phyloP scores from a whole-genome alignment of 1,139 yeast genomes.

The Barnettozyma hawaiiensis region DNA sequence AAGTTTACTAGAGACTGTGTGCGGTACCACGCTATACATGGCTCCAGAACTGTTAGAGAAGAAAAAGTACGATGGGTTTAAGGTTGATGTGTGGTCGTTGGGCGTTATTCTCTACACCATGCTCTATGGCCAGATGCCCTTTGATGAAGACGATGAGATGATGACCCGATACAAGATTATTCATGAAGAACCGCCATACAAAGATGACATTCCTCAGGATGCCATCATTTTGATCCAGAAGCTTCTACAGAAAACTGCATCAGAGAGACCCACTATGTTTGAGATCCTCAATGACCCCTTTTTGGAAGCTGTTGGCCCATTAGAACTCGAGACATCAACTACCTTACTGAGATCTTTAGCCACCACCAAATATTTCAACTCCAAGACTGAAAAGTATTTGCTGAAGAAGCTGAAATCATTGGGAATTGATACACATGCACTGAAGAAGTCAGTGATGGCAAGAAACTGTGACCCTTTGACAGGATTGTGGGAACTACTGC shows the following conservation, averaged over 20 bases:
- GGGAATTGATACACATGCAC: constrained; percentile 59
- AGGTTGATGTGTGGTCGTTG: constrained; percentile 85
- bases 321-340: constrained; percentile 37
- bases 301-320: constrained; percentile 44
- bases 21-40: constrained; percentile 96
- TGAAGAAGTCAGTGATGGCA: constrained; percentile 55
- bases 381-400: constrained; percentile 60
- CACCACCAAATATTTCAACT: constrained; percentile 42
- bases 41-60: constrained; percentile 83
- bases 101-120: constrained; percentile 92
- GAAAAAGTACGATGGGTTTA: constrained; percentile 73
- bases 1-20: constrained; percentile 68
- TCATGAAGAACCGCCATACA: constrained; percentile 56
- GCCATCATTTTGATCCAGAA: constrained; percentile 45
- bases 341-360: constrained; percentile 39
- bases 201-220: constrained; percentile 41
- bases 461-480: constrained; percentile 71
- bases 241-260: constrained; percentile 64
- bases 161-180: constrained; percentile 58
- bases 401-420: constrained; percentile 58
- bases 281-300: constrained; percentile 62
- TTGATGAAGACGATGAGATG: constrained; percentile 71
- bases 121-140: constrained; percentile 86
- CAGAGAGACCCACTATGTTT: constrained; percentile 51
- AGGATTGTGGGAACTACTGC: constrained; percentile 76